Evolutionary conservation across 140 eudicot species (phyloP).

Genomic region (Flaveria floridana): DNA sequence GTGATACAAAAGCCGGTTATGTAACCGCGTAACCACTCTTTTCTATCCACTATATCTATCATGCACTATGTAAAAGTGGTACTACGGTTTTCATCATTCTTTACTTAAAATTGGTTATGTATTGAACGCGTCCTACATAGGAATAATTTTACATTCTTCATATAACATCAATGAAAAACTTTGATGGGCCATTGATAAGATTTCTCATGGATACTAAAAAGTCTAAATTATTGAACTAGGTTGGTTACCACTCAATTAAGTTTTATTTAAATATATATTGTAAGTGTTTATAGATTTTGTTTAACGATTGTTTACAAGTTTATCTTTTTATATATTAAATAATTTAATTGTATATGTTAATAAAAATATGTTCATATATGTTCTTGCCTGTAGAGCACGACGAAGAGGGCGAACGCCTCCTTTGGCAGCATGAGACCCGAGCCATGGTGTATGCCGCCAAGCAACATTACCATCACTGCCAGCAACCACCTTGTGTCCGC

Average conservation of each 20-base stretch:
- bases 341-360: background rate
- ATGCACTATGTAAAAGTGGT: background rate
- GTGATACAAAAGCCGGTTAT: background rate
- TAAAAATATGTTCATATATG: constrained; percentile 10
- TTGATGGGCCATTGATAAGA: constrained; percentile 22
- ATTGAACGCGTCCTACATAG: background rate
- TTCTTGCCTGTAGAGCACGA: constrained; percentile 83
- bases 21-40: background rate
- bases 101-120: background rate
- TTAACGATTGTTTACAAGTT: background rate
- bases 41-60: background rate
- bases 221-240: background rate
- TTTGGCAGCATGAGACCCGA: constrained; percentile 87
- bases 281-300: constrained; percentile 8
- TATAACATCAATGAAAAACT: constrained; percentile 21
- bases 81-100: background rate
- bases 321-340: background rate
- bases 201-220: background rate
- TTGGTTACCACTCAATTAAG: background rate
- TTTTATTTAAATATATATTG: background rate
- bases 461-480: constrained; percentile 96
- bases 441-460: constrained; percentile 99
- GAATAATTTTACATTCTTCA: constrained; percentile 8
- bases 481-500: constrained; percentile 81
- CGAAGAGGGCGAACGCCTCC: constrained; percentile 95